A percentile compares a stretch with the other conserved stretches of the same genome.
Conservation (phyloP, 495 filamentous ascomycete species). For the Achaetomiella virescens region DNA sequence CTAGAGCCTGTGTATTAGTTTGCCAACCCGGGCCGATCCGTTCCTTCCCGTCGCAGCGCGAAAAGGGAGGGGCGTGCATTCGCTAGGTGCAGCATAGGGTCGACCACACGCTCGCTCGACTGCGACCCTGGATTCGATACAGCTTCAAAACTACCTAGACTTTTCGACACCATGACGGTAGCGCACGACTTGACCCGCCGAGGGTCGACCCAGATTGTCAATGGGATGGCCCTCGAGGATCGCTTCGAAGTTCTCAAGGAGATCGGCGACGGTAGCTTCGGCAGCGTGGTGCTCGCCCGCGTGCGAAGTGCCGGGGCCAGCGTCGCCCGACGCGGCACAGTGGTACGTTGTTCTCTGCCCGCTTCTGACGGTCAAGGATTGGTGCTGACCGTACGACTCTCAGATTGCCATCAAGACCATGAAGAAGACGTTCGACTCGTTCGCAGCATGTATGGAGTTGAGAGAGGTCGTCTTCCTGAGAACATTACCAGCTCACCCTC, state of each 20-base stretch:
- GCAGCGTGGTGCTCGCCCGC: conserved; percentile 86
- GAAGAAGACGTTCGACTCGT: conserved; percentile 98
- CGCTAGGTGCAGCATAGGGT: background rate
- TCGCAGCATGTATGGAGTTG: conserved; percentile 81
- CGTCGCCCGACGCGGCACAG: conserved; percentile 81
- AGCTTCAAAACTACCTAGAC: background rate
- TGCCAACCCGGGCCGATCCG: conserved; percentile 8
- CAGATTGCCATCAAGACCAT: conserved; percentile 99
- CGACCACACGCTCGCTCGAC: background rate
- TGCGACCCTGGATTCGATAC: background rate
- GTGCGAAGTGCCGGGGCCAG: conserved; percentile 83
- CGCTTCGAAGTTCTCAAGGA: conserved; percentile 96
- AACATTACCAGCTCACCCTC: conserved; percentile 77
- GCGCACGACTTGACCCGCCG: conserved; percentile 57
- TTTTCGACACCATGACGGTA: conserved; percentile 55
- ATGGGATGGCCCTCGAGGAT: conserved; percentile 60
- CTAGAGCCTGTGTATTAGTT: conserved; percentile 21
- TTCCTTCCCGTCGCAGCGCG: conserved; percentile 12
- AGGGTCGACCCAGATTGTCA: conserved; percentile 42
- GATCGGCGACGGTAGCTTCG: conserved; percentile 97
- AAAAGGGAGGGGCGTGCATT: conserved; percentile 1
- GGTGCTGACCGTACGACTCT: conserved; percentile 7
- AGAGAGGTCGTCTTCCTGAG: conserved; percentile 95
- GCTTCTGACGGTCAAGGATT: background rate
- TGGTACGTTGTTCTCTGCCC: conserved; percentile 56